Evolutionary conservation across 192 early-diverging fungal species (phyloP).

Genomic region (Umbelopsis isabellina): DNA sequence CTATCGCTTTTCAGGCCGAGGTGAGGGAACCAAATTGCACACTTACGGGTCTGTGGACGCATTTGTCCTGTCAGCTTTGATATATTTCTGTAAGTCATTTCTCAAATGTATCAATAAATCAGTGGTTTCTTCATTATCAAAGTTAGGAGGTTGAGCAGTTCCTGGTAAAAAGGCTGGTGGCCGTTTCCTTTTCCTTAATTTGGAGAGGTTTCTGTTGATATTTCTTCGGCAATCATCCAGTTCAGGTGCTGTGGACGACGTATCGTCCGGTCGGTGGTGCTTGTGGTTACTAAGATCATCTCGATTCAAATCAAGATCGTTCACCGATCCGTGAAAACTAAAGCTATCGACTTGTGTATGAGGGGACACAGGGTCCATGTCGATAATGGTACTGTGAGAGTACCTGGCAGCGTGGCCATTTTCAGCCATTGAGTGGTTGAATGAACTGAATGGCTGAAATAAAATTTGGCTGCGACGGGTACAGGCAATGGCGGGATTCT

Average conservation of each 20-base stretch:
- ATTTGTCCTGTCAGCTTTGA: not conserved
- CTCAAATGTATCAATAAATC: slow-evolving; percentile 33
- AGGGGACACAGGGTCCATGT: slow-evolving; percentile 15
- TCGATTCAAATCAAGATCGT: slow-evolving; percentile 9
- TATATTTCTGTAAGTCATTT: slow-evolving; percentile 18
- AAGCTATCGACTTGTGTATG: not conserved
- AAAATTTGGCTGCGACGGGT: not conserved
- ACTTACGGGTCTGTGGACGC: slow-evolving; percentile 3
- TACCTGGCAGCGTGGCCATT: not conserved
- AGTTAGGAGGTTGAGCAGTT: slow-evolving; percentile 10
- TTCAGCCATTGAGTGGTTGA: slow-evolving; percentile 9
- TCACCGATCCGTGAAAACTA: slow-evolving; percentile 14
- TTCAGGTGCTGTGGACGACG: slow-evolving; percentile 22
- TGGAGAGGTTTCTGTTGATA: slow-evolving; percentile 30
- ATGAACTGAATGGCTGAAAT: not conserved
- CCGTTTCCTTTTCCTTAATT: slow-evolving; percentile 36
- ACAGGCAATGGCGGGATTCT: not conserved
- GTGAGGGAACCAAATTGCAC: not conserved
- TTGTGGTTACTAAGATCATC: not conserved
- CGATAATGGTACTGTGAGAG: slow-evolving; percentile 13
- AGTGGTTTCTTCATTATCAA: slow-evolving; percentile 40
- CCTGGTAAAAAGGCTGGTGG: slow-evolving; percentile 23
- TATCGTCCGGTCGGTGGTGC: slow-evolving; percentile 7
- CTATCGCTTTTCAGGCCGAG: not conserved
- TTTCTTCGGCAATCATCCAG: slow-evolving; percentile 33